Evolutionary conservation across 768 basidiomycete species (phyloP), one percentile per base, ranked within the genome.

Genomic region (Boletellus emodensis): DNA sequence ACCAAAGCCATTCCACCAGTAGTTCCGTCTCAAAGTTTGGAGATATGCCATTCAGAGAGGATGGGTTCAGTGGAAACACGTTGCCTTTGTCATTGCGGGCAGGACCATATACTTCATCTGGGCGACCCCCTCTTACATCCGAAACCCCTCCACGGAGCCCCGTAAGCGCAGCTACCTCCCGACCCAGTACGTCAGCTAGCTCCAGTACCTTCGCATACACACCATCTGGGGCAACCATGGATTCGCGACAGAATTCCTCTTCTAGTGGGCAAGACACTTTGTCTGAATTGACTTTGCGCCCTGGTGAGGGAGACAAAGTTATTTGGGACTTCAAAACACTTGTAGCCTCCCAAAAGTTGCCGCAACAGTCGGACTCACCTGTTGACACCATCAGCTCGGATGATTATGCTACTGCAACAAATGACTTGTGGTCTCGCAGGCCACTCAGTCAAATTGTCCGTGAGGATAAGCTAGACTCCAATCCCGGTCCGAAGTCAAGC

Each of bases 91-190:
- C 68, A 15, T 37, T 68, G 44, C 66, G 66, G 26, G 44, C 64
- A 17, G 66, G 66, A 15, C 57, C 46, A n/a, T 70, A 70, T 44
- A 13, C 37, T 34, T 30, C 49, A 50, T 47, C 61, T 20, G 43
- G 36, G 26, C 64, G 67, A 40, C 48, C 57, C 15, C 70, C 70
- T 48, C 71, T 68, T 49, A 70, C 69, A 10, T 64, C 73, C 24
- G 80, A 82, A 51, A 72, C 72, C 6, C 82, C 85, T 24, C 82
- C 84, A 42, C 79, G 78, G 34, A 87, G 85, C 41, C 86, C 86
- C 11, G 71, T 79, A 46, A 83, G 77, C 53, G 75, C 79, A 37
- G 67, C 69, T 38, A 77, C 76, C 46, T 78, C 76, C 8, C 68
- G 71, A 26, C 66, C 69, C 44, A 57, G 63, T n/a, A 55, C 69